Evolutionary conservation across 352 stramenopile genomes (phyloP), one percentile per base, ranked within the genome.

Genomic region (Globisporangium paroecandrum): DNA sequence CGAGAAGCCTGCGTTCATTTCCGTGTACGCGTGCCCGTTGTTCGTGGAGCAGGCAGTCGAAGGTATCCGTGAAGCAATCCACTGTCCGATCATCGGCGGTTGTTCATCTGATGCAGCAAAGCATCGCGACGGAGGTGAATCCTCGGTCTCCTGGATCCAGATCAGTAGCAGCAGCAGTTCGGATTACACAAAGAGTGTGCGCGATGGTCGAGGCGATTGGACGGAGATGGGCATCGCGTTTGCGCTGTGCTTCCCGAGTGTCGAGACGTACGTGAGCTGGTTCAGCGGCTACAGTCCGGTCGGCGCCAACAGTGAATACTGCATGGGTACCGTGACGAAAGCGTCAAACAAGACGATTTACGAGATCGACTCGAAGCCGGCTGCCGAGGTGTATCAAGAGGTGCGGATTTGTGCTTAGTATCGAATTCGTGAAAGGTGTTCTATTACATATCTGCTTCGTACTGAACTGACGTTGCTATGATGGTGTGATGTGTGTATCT

Each of bases 281-380:
- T 96, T 96, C 67, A 94, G 85, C 53, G 86, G 88, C 29, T 94
- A 96, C 65, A 90, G 78, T n/a, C 85, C 88, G 4, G 81, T 94
- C 3, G 82, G 83, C 9, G 72, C 83, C 22, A 85, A 89, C 69
- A 89, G 77, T 34, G 82, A 92, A 47, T 89, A 90, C 58, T 96
- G 88, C 73, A 93, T 93, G 85, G 88, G 88, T 5, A 89, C 82
- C 0, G 87, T 96, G 18, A 94, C 88, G n/a, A 92, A 96, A 64
- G 79, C 83, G 3, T 90, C 85, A 2, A 90, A 87, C 73, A 94
- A 94, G 67, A 91, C 75, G 5, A 93, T 96, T 43, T 93, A 89
- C 64, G 86, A 93, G 66, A 96, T 96, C 59, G 83, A 96, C 60
- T 87, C 81, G 71, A 90, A 90, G 24, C 88, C 88, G 18, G 88